These are phyloP conservation scores for Pichia sp. DNA, from an alignment of 1,139 yeast genomes.

Conservation along the genomic window DNA sequence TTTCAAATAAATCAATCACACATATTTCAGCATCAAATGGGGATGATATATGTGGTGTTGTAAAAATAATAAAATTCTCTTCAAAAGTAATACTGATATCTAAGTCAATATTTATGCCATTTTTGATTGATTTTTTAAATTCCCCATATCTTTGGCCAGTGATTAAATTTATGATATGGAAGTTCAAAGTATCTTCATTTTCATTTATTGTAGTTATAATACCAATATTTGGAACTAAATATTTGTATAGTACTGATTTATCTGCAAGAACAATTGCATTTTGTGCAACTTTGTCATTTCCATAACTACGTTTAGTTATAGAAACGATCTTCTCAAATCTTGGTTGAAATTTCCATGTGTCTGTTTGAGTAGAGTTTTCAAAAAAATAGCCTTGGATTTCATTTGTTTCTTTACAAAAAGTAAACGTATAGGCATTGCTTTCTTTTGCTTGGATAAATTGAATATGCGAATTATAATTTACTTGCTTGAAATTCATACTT, in stretches of 20 bases:
- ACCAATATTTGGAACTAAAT: slow-evolving; percentile 63
- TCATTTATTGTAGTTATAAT: slow-evolving; percentile 46
- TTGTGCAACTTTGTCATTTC: slow-evolving; percentile 47
- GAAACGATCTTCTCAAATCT: slow-evolving; percentile 31
- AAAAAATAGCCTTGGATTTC: slow-evolving; percentile 17
- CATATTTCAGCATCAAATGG: slow-evolving; percentile 49
- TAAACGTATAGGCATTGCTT: slow-evolving; percentile 13
- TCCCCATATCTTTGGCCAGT: slow-evolving; percentile 56
- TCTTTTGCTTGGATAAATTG: slow-evolving; percentile 13
- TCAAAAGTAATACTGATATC: slow-evolving; percentile 55
- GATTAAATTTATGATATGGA: slow-evolving; percentile 59
- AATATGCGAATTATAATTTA: background rate
- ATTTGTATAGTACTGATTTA: slow-evolving; percentile 76
- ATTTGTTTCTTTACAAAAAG: slow-evolving; percentile 2
- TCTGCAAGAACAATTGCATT: slow-evolving; percentile 66
- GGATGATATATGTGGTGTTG: slow-evolving; percentile 44
- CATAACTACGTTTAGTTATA: slow-evolving; percentile 36
- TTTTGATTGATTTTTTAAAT: slow-evolving; percentile 3
- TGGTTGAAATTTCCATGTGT: slow-evolving; percentile 19
- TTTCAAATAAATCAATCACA: slow-evolving; percentile 75
- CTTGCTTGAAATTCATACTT: slow-evolving; percentile 5
- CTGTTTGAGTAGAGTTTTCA: background rate
- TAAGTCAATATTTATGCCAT: background rate
- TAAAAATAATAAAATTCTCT: slow-evolving; percentile 78
- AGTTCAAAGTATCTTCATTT: slow-evolving; percentile 28